Base-by-base conservation (phyloP, 2,329 filamentous ascomycete species). In the Torrubiellomyces zombiae region DNA sequence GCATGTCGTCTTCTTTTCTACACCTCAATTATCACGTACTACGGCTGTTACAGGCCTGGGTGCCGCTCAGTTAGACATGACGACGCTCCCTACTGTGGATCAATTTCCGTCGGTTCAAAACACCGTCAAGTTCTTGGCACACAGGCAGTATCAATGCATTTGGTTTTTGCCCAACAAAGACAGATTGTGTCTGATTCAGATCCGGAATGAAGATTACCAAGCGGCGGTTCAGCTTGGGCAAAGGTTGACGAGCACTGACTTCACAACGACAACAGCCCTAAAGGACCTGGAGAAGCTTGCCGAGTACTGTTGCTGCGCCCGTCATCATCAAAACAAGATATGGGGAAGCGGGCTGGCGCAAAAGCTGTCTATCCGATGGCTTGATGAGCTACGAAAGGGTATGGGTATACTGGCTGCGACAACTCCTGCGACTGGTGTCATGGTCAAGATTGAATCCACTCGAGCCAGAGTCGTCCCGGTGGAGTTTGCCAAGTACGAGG, bases 361-460 rank as follows among this genome's bases (percentile, higher is more conserved):
- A 16, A 19, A 25, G 16, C 12, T 25, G 14, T 14, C 23, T 15
- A 17, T 9, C 13, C 23, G 17, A 25, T 25, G 23, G 23, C n/a
- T 11, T 13, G 7, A 15, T 18, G 23, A 25, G 17, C n/a, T 18
- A 6, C 23, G 7, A 11, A 13, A 18, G n/a, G n/a, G n/a, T n/a
- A n/a, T n/a, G n/a, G n/a, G n/a, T n/a, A n/a, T n/a, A n/a, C n/a
- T n/a, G n/a, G n/a, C n/a, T n/a, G n/a, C 8, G 8, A n/a, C 18
- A 17, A 17, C 16, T 9, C 10, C 11, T 6, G 6, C 5, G 5
- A 9, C 18, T 6, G 16, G 16, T 10, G 9, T 25, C 14, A 13
- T 14, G 10, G 13, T 18, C 15, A 7, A 25, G 12, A 6, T 7
- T 25, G 9, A 9, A 12, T 9, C 6, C 9, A n/a, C 18, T 9